phyloP scores from a whole-genome alignment of 495 filamentous ascomycete species.

The Cercophora sp. region DNA sequence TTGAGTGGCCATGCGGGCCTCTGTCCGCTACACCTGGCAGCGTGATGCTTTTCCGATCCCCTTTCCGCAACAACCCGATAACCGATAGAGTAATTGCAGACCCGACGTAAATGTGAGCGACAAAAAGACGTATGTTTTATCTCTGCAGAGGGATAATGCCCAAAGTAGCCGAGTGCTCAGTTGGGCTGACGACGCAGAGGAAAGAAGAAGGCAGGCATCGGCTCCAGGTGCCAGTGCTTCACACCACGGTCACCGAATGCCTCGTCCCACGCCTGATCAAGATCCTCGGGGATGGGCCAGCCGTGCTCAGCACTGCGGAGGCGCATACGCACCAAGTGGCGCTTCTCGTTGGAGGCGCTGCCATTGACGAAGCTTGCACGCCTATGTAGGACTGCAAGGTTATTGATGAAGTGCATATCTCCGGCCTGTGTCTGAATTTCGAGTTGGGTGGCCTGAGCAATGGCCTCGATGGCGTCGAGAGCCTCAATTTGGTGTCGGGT shows the following conservation, averaged over 20 bases:
- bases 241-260: constrained; percentile 38
- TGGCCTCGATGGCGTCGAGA: constrained; percentile 58
- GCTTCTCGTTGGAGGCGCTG: constrained; percentile 34
- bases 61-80: no score
- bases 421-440: constrained; percentile 54
- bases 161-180: constrained; percentile 19
- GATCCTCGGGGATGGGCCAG: constrained; percentile 43
- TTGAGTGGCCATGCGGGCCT: no score
- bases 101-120: not conserved
- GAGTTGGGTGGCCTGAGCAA: constrained; percentile 53
- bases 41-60: no score
- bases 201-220: constrained; percentile 48
- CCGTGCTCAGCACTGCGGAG: constrained; percentile 42
- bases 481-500: constrained; percentile 57
- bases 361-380: constrained; percentile 58
- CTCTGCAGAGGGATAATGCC: not conserved
- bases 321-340: constrained; percentile 50
- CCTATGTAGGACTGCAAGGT: constrained; percentile 65
- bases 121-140: not conserved
- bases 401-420: constrained; percentile 74
- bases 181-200: constrained; percentile 46
- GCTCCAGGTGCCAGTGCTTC: constrained; percentile 48
- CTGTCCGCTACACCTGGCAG: no score
- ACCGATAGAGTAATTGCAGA: no score
- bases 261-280: constrained; percentile 40